Conservation (phyloP, 805 yeast species). For the Lipomyces spencermartinsiae region DNA sequence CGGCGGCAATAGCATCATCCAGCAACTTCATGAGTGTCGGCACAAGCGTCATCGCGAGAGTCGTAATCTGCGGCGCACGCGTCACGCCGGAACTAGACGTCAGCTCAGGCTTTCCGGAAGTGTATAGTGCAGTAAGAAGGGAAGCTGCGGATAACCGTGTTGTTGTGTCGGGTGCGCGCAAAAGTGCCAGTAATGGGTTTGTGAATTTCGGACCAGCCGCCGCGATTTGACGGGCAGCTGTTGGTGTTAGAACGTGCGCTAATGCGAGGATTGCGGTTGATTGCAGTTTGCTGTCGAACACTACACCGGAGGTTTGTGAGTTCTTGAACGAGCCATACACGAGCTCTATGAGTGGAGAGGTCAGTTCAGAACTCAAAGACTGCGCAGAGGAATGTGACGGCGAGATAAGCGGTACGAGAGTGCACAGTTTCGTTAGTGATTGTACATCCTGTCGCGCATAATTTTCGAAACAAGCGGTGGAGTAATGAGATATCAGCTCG, state of each 20-base stretch:
- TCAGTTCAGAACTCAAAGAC: neutral
- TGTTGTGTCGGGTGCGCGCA: conserved; percentile 37
- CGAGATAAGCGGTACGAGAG: conserved; percentile 24
- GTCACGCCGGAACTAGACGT: conserved; percentile 7
- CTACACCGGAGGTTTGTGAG: neutral
- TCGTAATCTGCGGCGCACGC: conserved; percentile 26
- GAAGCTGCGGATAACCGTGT: conserved; percentile 30
- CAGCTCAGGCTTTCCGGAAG: conserved; percentile 15
- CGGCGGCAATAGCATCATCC: conserved; percentile 39
- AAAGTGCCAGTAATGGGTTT: conserved; percentile 39
- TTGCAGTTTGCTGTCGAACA: conserved; percentile 17
- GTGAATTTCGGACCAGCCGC: conserved; percentile 39
- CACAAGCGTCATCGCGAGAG: conserved; percentile 39
- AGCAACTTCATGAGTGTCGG: conserved; percentile 46
- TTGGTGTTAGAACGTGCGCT: conserved; percentile 21
- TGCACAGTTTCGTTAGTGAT: conserved; percentile 21
- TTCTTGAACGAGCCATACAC: conserved; percentile 8
- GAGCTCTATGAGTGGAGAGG: conserved; percentile 14
- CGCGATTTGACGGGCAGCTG: conserved; percentile 23
- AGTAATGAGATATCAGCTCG: conserved; percentile 14
- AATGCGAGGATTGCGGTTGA: conserved; percentile 29
- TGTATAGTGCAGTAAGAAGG: conserved; percentile 22
- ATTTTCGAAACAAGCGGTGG: neutral
- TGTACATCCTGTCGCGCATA: conserved; percentile 5
- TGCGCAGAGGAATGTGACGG: conserved; percentile 23